Base-by-base conservation (phyloP, 495 filamentous ascomycete species). In the Penicillium tannophilum region DNA sequence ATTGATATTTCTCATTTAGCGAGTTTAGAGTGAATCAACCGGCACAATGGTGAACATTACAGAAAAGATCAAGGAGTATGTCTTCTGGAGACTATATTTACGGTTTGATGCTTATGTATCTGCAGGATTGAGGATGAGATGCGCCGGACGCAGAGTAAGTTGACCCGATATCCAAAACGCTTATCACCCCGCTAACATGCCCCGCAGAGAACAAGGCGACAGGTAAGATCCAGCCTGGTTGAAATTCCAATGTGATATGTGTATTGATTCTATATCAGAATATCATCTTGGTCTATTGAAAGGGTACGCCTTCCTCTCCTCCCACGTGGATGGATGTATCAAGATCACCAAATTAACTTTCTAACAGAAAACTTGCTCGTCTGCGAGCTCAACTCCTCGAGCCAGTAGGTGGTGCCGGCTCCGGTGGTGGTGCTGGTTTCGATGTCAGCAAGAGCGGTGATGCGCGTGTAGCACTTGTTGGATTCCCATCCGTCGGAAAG, bases 71-170 rank as follows among this genome's bases (percentile, higher is more conserved):
- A 99, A 98, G 79, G 92, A 97, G 92, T 94, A 77, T 20, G 6
- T 6, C 16, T 8, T 33, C 31, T 50, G 16, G 33, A 10, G 10
- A 24, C 35, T 31, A 36, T 61, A 26, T 54, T 31, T 51, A 57
- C 5, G 47, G 41, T 14, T 23, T 17, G 54, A 64, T 56, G 52
- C 61, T 62, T 17, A 55, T 59, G 12, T 45, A 23, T 54, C 26
- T 59, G 58, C 61, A 97, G 95, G 86, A 99, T 99, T 64, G 95
- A 99, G 84, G 93, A 94, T 81, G 95, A 99, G 88, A 99, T 99
- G 95, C 86, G 83, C 67, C 90, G 87, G 86, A 99, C 95, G 69
- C 95, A 99, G 78, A 96, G 92, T 94, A 85, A 77, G 74, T 73
- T 47, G 20, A 47, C 31, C 28, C 39, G 30, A 11, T 46, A 43